These are phyloP conservation scores for Aureobasidium vineae DNA, from an alignment of 2,329 filamentous ascomycete genomes.

Conservation along the genomic window DNA sequence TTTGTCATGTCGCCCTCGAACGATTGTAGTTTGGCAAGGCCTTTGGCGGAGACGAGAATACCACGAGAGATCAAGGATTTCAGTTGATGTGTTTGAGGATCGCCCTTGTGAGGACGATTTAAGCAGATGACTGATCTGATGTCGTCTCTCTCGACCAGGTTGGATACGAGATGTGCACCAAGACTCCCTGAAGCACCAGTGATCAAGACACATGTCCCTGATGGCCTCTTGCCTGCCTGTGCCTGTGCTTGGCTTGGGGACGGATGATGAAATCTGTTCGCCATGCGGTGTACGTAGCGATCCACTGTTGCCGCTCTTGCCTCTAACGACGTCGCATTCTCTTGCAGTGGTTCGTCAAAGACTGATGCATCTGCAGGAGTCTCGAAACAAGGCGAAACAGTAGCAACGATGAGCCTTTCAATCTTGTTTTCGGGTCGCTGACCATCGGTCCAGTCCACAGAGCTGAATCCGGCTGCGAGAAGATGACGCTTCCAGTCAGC, in stretches of 20 bases:
- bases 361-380: too few species aligned
- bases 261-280: too few species aligned
- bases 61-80: slow-evolving; percentile 33
- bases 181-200: slow-evolving; percentile 46
- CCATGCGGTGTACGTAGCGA: too few species aligned
- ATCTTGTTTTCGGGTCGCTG: background rate
- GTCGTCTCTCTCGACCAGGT: slow-evolving; percentile 33
- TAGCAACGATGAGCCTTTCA: background rate
- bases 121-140: slow-evolving; percentile 47
- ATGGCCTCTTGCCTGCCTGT: too few species aligned
- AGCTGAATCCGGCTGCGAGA: background rate
- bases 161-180: slow-evolving; percentile 40
- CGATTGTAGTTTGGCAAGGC: slow-evolving; percentile 45
- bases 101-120: slow-evolving; percentile 43
- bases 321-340: too few species aligned
- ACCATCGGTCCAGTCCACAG: background rate
- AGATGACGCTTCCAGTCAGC: background rate
- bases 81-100: slow-evolving; percentile 39
- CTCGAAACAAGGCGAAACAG: too few species aligned
- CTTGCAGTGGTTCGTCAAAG: too few species aligned
- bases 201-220: slow-evolving; percentile 36
- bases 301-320: too few species aligned
- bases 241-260: too few species aligned
- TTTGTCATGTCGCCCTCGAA: slow-evolving; percentile 51
- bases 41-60: too few species aligned